These are phyloP conservation scores for Papiliotrema nemorosa DNA, from an alignment of 1,284 basidiomycete species.

Conservation along the genomic window DNA sequence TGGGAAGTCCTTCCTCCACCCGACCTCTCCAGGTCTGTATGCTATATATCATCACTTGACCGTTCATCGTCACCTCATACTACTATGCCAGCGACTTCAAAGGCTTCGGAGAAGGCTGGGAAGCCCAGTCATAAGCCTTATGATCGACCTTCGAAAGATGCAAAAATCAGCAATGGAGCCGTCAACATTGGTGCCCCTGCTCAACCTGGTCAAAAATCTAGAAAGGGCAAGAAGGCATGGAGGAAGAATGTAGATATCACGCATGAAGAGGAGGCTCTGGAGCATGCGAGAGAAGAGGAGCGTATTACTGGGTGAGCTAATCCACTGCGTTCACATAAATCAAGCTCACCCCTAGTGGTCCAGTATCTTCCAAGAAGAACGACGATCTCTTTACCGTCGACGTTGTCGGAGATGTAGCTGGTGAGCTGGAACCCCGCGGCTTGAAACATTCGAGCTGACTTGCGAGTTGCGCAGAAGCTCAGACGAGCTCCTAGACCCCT, in stretches of 20 bases:
- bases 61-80: neutral
- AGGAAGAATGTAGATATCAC: constrained; percentile 83
- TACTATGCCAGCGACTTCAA: neutral
- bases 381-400: constrained; percentile 75
- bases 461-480: constrained; percentile 31
- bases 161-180: constrained; percentile 20
- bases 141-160: constrained; percentile 14
- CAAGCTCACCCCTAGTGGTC: constrained; percentile 16
- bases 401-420: constrained; percentile 68
- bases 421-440: constrained; percentile 50
- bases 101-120: constrained; percentile 12
- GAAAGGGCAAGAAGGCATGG: constrained; percentile 90
- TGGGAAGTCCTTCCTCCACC: neutral
- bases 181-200: constrained; percentile 57
- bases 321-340: neutral
- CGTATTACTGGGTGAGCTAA: constrained; percentile 64
- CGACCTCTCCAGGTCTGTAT: neutral
- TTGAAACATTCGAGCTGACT: neutral
- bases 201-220: constrained; percentile 65
- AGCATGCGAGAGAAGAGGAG: constrained; percentile 71
- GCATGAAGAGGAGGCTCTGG: constrained; percentile 68
- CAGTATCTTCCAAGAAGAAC: constrained; percentile 53
- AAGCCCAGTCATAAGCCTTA: too few relatives aligned
- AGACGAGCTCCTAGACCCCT: constrained; percentile 54
- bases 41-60: neutral